A percentile compares a stretch with the other conserved stretches of the same genome.
Evolutionary conservation across 2,329 filamentous ascomycete genomes (phyloP).

Genomic region (Trichoderma lentiforme): DNA sequence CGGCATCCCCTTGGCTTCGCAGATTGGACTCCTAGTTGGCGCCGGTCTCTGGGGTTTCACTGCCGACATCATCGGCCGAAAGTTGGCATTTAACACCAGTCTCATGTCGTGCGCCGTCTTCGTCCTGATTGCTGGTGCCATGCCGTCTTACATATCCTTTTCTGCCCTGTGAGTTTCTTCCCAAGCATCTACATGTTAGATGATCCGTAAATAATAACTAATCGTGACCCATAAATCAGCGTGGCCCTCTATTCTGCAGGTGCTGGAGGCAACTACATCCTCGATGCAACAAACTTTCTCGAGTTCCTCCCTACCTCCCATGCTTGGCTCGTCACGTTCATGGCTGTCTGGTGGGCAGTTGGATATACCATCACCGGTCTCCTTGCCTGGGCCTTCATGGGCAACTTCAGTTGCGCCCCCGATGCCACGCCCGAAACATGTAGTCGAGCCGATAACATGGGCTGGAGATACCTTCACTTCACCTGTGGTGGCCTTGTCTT

Average conservation of each 20-base stretch:
- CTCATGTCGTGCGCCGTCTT: slow-evolving; percentile 18
- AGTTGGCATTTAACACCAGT: slow-evolving; percentile 19
- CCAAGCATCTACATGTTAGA: background rate
- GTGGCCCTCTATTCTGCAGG: slow-evolving; percentile 19
- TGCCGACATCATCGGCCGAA: slow-evolving; percentile 19
- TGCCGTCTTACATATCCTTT: slow-evolving; percentile 18
- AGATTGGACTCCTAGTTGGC: slow-evolving; percentile 18
- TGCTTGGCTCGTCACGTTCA: slow-evolving; percentile 19
- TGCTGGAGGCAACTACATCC: slow-evolving; percentile 19
- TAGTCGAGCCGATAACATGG: slow-evolving; percentile 17
- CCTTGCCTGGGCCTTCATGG: slow-evolving; percentile 19
- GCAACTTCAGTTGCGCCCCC: slow-evolving; percentile 18
- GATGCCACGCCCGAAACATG: slow-evolving; percentile 12
- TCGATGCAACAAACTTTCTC: slow-evolving; percentile 18
- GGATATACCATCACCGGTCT: slow-evolving; percentile 18
- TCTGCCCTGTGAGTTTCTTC: slow-evolving; percentile 9
- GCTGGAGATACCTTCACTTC: slow-evolving; percentile 19
- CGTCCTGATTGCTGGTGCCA: slow-evolving; percentile 17
- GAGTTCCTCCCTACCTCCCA: slow-evolving; percentile 18
- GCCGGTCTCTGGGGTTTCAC: slow-evolving; percentile 20
- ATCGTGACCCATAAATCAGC: background rate
- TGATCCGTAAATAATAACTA: background rate
- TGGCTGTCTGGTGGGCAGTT: slow-evolving; percentile 19
- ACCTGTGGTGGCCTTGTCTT: slow-evolving; percentile 13
- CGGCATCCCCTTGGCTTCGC: slow-evolving; percentile 16